Percentiles rank a stretch among this genome's conserved stretches.
Evolutionary conservation across 192 early-diverging fungal species (phyloP).

Genomic region (Cladochytrium replicatum): DNA sequence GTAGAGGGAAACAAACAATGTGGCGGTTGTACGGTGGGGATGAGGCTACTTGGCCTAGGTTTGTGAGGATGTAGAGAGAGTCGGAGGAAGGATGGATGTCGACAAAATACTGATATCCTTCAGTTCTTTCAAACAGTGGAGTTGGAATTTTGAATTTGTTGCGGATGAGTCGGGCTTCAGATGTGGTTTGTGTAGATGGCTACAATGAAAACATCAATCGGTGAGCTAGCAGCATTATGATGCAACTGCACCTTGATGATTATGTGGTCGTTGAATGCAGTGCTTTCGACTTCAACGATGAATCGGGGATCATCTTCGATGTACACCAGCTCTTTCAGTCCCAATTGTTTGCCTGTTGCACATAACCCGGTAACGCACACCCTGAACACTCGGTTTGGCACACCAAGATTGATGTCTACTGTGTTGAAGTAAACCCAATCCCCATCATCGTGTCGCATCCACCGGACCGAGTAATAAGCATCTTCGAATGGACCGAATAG

Average conservation of each 20-base stretch:
- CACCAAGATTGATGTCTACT: slow-evolving; percentile 22
- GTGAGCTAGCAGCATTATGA: neutral
- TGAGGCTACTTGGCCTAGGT: slow-evolving; percentile 16
- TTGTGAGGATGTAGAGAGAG: slow-evolving; percentile 19
- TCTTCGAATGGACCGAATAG: neutral
- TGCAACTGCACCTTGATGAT: slow-evolving; percentile 21
- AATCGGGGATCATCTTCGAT: slow-evolving; percentile 17
- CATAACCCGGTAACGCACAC: slow-evolving; percentile 6
- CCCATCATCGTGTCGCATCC: slow-evolving; percentile 5
- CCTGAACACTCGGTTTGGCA: slow-evolving; percentile 12
- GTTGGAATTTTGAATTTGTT: neutral
- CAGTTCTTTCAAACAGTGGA: neutral
- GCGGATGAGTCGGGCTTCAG: slow-evolving; percentile 11
- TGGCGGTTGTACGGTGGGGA: neutral
- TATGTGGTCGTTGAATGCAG: slow-evolving; percentile 16
- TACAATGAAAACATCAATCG: slow-evolving; percentile 3
- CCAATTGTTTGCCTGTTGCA: neutral
- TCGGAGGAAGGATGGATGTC: slow-evolving; percentile 13
- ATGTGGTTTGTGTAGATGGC: slow-evolving; percentile 26
- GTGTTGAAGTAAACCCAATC: slow-evolving; percentile 31
- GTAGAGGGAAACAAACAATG: neutral
- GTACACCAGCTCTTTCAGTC: slow-evolving; percentile 16
- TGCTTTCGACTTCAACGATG: slow-evolving; percentile 21
- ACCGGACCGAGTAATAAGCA: slow-evolving; percentile 31
- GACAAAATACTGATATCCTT: slow-evolving; percentile 10